Evolutionary conservation across 495 filamentous ascomycete species (phyloP).

Genomic region (Annulohypoxylon maeteangense): DNA sequence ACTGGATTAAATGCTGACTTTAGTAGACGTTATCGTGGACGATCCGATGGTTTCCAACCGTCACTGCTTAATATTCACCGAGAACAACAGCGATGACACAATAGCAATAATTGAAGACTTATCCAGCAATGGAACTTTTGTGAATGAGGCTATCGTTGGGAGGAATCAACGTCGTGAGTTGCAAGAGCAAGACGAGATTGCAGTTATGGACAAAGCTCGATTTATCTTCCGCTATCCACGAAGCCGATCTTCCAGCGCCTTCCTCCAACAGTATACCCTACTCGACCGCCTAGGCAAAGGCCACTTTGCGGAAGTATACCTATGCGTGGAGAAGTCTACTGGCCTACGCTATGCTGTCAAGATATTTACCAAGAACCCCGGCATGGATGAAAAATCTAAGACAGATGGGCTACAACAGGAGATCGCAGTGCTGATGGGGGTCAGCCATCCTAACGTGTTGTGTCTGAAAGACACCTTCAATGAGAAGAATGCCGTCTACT

Average conservation of each 20-base stretch:
- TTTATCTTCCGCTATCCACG: slow-evolving; percentile 92
- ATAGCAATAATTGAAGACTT: slow-evolving; percentile 91
- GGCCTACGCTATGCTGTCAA: slow-evolving; percentile 92
- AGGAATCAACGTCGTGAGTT: slow-evolving; percentile 92
- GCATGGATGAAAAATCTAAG: slow-evolving; percentile 82
- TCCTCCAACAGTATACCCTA: slow-evolving; percentile 86
- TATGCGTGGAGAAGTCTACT: slow-evolving; percentile 85
- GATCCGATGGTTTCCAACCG: slow-evolving; percentile 92
- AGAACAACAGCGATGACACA: slow-evolving; percentile 81
- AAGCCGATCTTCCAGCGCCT: slow-evolving; percentile 76
- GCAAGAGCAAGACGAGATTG: slow-evolving; percentile 87
- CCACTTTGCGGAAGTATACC: slow-evolving; percentile 94
- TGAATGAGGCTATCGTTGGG: slow-evolving; percentile 90
- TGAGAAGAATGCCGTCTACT: slow-evolving; percentile 88
- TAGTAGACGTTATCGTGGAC: slow-evolving; percentile 78
- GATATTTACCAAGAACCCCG: slow-evolving; percentile 84
- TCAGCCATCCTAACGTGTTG: slow-evolving; percentile 94
- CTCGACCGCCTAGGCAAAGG: slow-evolving; percentile 92
- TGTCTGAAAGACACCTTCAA: slow-evolving; percentile 97
- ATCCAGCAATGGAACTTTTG: slow-evolving; percentile 95
- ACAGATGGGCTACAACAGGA: slow-evolving; percentile 91
- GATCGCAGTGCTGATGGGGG: slow-evolving; percentile 93
- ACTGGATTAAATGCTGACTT: slow-evolving; percentile 33
- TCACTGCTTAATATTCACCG: slow-evolving; percentile 89
- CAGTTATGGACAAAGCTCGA: slow-evolving; percentile 80